These are phyloP conservation scores for Colletotrichum coccodes DNA, from an alignment of 2,329 filamentous ascomycete genomes.

Conservation along the genomic window DNA sequence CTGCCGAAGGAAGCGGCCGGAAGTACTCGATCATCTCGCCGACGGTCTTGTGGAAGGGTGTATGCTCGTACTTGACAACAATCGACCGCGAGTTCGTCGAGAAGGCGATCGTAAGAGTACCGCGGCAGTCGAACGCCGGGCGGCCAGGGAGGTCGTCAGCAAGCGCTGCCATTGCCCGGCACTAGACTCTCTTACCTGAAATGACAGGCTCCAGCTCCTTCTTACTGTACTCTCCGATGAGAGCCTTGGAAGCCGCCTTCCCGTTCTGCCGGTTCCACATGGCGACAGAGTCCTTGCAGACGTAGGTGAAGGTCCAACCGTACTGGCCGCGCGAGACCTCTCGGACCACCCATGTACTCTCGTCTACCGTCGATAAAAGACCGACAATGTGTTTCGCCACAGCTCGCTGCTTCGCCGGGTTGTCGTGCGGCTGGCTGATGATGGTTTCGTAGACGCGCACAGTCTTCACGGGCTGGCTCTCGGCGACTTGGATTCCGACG, in stretches of 20 bases:
- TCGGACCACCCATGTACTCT: constrained; percentile 59
- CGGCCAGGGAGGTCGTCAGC: constrained; percentile 49
- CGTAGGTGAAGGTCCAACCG: constrained; percentile 64
- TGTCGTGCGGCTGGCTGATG: constrained; percentile 58
- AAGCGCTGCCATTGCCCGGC: not conserved
- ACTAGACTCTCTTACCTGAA: constrained; percentile 47
- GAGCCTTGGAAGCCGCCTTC: constrained; percentile 50
- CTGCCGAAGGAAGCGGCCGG: constrained; percentile 53
- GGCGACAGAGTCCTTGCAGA: constrained; percentile 62
- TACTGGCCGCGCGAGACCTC: constrained; percentile 55
- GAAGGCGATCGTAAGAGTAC: constrained; percentile 61
- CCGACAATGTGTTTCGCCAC: constrained; percentile 60
- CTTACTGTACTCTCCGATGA: constrained; percentile 60
- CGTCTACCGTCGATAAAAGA: constrained; percentile 55
- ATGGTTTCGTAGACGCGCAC: constrained; percentile 58
- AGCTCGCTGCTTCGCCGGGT: constrained; percentile 58
- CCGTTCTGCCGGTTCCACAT: constrained; percentile 60
- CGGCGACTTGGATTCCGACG: constrained; percentile 32
- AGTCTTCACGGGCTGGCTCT: constrained; percentile 45
- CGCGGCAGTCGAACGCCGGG: constrained; percentile 69
- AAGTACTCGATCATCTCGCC: constrained; percentile 58
- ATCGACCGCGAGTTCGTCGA: constrained; percentile 57
- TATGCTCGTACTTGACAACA: constrained; percentile 65
- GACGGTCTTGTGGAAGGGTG: constrained; percentile 66
- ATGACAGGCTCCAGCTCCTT: constrained; percentile 57